phyloP scores from a whole-genome alignment of 1,139 yeast species.

The Pichia cactophila region DNA sequence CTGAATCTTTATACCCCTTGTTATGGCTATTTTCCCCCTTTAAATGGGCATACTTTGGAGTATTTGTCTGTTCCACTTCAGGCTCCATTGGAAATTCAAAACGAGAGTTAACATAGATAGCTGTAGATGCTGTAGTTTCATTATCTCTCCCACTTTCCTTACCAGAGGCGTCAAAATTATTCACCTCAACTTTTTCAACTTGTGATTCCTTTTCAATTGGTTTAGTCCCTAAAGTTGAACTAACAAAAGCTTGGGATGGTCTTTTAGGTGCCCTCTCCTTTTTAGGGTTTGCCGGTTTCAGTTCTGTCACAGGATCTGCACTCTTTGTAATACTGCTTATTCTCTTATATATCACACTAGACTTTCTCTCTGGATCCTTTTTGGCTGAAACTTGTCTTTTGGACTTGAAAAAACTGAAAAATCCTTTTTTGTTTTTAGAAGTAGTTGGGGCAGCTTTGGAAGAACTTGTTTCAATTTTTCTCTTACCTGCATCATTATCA shows the following conservation, averaged over 20 bases:
- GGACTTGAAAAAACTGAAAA: constrained; percentile 5
- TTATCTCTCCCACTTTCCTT: neutral
- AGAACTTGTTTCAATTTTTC: neutral
- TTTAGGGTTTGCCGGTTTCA: constrained; percentile 10
- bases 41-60: constrained; percentile 7
- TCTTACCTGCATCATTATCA: neutral
- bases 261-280: neutral
- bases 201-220: neutral
- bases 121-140: constrained; percentile 15
- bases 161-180: neutral
- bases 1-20: constrained; percentile 12
- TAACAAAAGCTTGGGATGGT: constrained; percentile 3
- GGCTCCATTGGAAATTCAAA: constrained; percentile 21
- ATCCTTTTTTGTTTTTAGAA: neutral
- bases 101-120: constrained; percentile 21
- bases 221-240: neutral
- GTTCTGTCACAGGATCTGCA: neutral
- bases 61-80: neutral
- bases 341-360: constrained; percentile 5
- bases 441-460: neutral
- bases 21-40: constrained; percentile 2
- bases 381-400: neutral
- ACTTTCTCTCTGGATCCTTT: constrained; percentile 2
- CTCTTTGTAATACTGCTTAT: neutral
- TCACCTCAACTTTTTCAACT: neutral